These are phyloP conservation scores for Auricularia cornea DNA, from an alignment of 768 basidiomycete genomes.

Conservation along the genomic window DNA sequence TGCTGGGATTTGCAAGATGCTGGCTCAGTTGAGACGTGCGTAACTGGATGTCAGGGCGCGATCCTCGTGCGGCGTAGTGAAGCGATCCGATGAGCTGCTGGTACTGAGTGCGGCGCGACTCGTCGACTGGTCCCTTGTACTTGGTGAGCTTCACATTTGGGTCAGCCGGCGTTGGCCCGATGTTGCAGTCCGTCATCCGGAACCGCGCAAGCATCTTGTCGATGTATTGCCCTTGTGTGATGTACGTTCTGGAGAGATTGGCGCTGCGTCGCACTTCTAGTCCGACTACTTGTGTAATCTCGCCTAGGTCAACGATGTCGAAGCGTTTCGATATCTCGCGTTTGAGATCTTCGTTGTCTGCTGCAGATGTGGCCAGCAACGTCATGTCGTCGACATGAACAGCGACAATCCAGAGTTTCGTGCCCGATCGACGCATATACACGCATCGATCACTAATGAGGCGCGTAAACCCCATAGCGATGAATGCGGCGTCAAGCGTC, in stretches of 20 bases:
- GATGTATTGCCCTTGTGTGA: neutral
- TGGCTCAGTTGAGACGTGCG: conserved; percentile 12
- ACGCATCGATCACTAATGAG: conserved; percentile 8
- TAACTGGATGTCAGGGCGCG: conserved; percentile 15
- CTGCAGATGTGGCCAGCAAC: conserved; percentile 13
- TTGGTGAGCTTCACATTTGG: conserved; percentile 3
- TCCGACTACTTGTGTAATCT: conserved; percentile 2
- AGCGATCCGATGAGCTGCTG: conserved; percentile 18
- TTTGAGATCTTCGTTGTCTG: conserved; percentile 18
- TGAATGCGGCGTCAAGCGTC: conserved; percentile 7
- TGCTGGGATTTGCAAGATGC: conserved; percentile 2
- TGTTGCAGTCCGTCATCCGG: neutral
- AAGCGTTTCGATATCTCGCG: conserved; percentile 13
- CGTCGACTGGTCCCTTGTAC: neutral
- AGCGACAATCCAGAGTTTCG: neutral
- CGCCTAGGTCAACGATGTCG: conserved; percentile 20
- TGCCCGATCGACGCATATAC: neutral
- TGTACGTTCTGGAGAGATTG: neutral
- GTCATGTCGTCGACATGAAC: conserved; percentile 28
- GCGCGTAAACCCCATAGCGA: conserved; percentile 8
- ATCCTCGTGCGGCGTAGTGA: conserved; percentile 17
- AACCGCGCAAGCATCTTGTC: neutral
- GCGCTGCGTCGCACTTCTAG: neutral
- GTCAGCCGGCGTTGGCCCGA: neutral
- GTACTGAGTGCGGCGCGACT: conserved; percentile 11